Evolutionary conservation across 1,284 basidiomycete genomes (phyloP), one percentile per base, ranked within the genome.

Genomic region (Rhodotorula sp.): DNA sequence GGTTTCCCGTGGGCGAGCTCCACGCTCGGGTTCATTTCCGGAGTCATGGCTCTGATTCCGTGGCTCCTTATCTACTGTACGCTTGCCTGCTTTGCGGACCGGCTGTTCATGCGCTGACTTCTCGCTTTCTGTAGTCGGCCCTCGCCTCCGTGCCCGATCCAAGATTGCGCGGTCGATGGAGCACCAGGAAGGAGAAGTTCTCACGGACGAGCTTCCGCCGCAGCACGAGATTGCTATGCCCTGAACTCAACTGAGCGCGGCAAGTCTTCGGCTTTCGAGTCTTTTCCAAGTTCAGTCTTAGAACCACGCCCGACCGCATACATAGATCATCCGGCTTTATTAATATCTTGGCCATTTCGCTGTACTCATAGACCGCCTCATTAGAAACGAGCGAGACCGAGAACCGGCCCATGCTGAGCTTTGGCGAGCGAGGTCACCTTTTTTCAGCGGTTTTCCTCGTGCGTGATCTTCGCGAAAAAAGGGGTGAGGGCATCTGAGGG

Each of bases 151-250:
- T 16, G 79, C 79, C 3, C 69, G 75, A 34, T 81, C 80, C 47
- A 80, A 78, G 68, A 78, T 82, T 2, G 79, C 81, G 4, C 79
- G 77, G 56, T 75, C 78, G 21, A 70, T 80, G 15, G 79, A 61
- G 54, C 68, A 62, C 43, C 68, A 69, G 38, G 68, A 69, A 38
- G 63, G 68, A 15, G 60, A 65, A 10, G 47, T 61, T 15, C 58
- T 64, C 59, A 38, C 59, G 38, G 62, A 69, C 52, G 58, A 43
- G 16, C 45, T 26, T 10, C 49, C 62, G 38, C 26, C 50, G 23
- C n/a, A 54, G 28, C 34, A 55, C n/a, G 18, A 55, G 19, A 26
- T 63, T 26, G 62, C 52, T 26, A 55, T 55, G 62, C 50, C 50
- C 18, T 63, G 28, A 28, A 28, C 28, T 28, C 3, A n/a, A n/a